Evolutionary conservation across 2,329 filamentous ascomycete genomes (phyloP), one percentile per base, ranked within the genome.

Genomic region (Fragosphaeria purpurea): DNA sequence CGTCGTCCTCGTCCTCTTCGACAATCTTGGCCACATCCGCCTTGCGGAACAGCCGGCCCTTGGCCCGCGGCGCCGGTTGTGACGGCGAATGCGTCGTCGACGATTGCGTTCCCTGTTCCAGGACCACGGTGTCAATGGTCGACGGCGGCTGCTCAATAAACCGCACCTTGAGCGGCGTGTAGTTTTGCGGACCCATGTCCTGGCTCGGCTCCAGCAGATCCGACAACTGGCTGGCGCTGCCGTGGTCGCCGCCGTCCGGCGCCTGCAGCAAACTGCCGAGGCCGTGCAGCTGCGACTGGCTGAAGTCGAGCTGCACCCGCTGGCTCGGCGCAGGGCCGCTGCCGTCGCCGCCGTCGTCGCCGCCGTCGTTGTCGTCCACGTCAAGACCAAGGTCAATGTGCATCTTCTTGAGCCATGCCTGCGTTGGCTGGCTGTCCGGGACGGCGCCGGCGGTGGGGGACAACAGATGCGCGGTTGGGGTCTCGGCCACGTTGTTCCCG

Each of bases 181-280:
- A 83, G 50, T 83, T 72, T 41, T 83, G 77, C 57, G 93, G 87
- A 0, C 88, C 89, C 13, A 70, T 75, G 62, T 95, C 90, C 62
- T 95, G 89, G 2, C 88, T 93, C 1, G 83, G 80, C 51, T 90
- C 85, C 5, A 87, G 74, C 46, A 84, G 71, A 34, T 87, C 80
- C 0, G 85, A 87, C 22, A 76, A 65, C 58, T 90, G 84, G 1
- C 83, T 85, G 44, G 62, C 56, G 22, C 22, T 22, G 22, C 22
- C 22, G 22, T 22, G 2, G 22, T 22, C 22, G 22, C 22, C 22
- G 22, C 40, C n/a, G 4, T 62, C 61, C 12, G 69, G 64, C 42
- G 73, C 66, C 7, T 69, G 70, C 37, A 80, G 62, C 4, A 82
- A 63, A 55, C 74, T 81, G 55, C 79, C 78, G 34, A 82, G 74